These are phyloP conservation scores for Mariannaea sp. DNA, from an alignment of 2,329 filamentous ascomycete species.

Conservation along the genomic window DNA sequence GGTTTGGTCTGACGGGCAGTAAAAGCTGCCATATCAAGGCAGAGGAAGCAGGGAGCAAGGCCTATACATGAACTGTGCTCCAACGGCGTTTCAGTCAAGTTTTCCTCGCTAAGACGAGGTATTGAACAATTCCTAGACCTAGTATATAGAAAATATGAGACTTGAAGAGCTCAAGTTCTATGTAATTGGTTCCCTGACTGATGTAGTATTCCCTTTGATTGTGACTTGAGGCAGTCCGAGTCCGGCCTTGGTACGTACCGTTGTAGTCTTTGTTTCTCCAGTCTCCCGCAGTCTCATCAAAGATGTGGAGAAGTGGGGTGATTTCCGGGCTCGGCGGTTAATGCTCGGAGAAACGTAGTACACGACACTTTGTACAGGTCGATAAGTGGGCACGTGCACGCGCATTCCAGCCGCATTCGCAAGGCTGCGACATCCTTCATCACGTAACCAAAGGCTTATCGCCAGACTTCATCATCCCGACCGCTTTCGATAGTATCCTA, in stretches of 20 bases:
- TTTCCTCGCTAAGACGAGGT: no score
- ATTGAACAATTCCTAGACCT: no score
- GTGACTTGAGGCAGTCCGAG: no score
- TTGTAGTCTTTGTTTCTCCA: background rate
- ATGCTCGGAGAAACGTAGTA: slow-evolving; percentile 25
- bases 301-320: background rate
- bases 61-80: background rate
- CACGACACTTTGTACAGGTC: slow-evolving; percentile 19
- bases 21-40: no score
- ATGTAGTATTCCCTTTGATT: no score
- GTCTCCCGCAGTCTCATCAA: background rate
- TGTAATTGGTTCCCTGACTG: no score
- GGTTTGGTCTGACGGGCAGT: no score
- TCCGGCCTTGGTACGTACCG: no score
- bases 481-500: slow-evolving; percentile 17
- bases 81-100: background rate
- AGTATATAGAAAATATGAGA: no score
- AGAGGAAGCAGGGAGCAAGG: no score
- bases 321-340: slow-evolving; percentile 2
- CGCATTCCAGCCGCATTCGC: slow-evolving; percentile 25
- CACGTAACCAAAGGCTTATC: slow-evolving; percentile 26
- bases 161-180: no score
- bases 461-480: slow-evolving; percentile 17
- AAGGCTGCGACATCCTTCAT: slow-evolving; percentile 26
- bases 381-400: slow-evolving; percentile 32